Evolutionary conservation across 2,329 filamentous ascomycete genomes (phyloP).

Genomic region (Pezicula carpinea): DNA sequence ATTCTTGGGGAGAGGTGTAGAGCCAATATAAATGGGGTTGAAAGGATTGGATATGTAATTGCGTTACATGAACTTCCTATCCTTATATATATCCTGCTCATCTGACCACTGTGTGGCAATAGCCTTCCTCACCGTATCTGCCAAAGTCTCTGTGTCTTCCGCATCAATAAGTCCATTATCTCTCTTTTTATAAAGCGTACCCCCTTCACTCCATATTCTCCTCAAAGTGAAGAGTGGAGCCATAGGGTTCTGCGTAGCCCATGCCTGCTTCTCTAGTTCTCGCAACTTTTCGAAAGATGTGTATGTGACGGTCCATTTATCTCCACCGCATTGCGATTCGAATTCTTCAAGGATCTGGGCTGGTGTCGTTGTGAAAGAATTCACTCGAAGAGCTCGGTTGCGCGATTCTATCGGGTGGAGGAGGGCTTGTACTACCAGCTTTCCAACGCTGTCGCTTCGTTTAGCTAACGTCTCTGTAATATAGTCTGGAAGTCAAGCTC

Average conservation of each 20-base stretch:
- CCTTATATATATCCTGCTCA: background rate
- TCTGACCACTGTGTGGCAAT: conserved; percentile 11
- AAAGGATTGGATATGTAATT: too few relatives aligned
- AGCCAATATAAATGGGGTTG: conserved; percentile 4
- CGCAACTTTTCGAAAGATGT: conserved; percentile 36
- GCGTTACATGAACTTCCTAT: background rate
- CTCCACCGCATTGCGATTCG: conserved; percentile 34
- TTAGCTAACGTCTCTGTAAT: conserved; percentile 22
- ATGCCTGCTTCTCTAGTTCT: conserved; percentile 53
- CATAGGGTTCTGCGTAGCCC: conserved; percentile 44
- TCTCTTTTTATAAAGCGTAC: conserved; percentile 63
- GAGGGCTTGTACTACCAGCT: conserved; percentile 30
- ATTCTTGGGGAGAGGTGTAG: conserved; percentile 11
- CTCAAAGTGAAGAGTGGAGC: conserved; percentile 57
- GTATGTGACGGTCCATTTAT: conserved; percentile 29
- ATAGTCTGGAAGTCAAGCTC: background rate
- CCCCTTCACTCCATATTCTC: conserved; percentile 69
- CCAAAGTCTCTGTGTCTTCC: conserved; percentile 48
- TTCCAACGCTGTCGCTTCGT: conserved; percentile 44
- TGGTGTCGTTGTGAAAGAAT: conserved; percentile 32
- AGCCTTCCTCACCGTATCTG: conserved; percentile 36
- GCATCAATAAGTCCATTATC: conserved; percentile 59
- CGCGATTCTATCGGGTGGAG: conserved; percentile 30
- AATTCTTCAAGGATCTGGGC: conserved; percentile 31
- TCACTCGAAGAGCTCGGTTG: conserved; percentile 30